phyloP scores from a whole-genome alignment of 2,329 filamentous ascomycete genomes.

The Coniosporium tulheliwenetii region DNA sequence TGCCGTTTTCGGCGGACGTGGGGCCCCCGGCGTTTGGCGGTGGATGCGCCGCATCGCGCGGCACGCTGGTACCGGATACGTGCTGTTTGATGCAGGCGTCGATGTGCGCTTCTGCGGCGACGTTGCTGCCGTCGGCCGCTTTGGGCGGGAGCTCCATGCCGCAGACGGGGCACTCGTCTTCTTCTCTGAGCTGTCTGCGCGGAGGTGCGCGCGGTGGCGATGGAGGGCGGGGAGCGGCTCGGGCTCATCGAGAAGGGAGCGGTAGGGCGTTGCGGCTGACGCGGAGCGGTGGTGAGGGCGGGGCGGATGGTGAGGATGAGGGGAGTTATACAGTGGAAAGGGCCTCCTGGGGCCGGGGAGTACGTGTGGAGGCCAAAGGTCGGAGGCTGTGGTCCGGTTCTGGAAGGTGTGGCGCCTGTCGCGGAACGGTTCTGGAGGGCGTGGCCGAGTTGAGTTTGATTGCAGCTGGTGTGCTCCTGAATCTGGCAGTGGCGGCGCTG shows the following conservation, averaged over 20 bases:
- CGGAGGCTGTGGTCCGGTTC: background rate
- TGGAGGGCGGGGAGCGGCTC: too few relatives aligned
- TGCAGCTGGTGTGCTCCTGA: too few relatives aligned
- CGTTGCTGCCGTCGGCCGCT: conserved; percentile 20
- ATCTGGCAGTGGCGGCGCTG: background rate
- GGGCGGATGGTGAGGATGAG: background rate
- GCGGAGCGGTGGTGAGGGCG: conserved; percentile 2
- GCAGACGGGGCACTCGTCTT: conserved; percentile 68
- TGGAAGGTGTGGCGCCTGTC: conserved; percentile 1
- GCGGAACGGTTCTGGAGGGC: background rate
- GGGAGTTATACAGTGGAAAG: background rate
- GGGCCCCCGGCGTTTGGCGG: conserved; percentile 4
- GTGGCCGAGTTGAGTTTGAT: too few relatives aligned
- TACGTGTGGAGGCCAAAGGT: background rate
- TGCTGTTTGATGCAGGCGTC: conserved; percentile 20
- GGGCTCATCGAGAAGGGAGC: background rate
- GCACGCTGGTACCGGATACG: background rate
- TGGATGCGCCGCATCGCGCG: conserved; percentile 2
- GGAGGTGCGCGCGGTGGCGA: background rate
- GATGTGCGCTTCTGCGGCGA: conserved; percentile 27
- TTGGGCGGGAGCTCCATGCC: conserved; percentile 51
- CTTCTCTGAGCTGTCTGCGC: conserved; percentile 34
- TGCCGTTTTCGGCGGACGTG: conserved; percentile 2
- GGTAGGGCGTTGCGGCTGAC: background rate
- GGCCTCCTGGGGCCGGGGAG: background rate